Conservation (phyloP, 1,284 basidiomycete genomes). For the Naganishia liquefaciens region DNA sequence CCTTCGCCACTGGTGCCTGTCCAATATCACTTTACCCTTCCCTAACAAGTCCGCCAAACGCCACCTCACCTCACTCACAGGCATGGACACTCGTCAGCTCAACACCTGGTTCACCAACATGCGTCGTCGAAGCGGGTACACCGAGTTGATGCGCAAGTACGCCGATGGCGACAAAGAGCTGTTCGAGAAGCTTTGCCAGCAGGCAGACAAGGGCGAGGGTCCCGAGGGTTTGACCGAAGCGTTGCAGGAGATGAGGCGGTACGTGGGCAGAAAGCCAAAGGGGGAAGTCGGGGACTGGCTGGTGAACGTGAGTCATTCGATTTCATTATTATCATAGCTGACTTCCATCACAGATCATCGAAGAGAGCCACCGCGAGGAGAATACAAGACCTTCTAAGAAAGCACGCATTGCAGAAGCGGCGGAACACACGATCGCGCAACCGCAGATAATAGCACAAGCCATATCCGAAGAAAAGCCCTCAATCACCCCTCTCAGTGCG, state of each 20-base stretch:
- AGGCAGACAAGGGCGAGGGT: constrained; percentile 8
- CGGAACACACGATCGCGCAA: neutral
- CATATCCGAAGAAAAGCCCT: neutral
- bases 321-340: neutral
- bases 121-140: constrained; percentile 30
- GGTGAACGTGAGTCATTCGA: constrained; percentile 26
- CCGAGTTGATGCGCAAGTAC: neutral
- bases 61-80: neutral
- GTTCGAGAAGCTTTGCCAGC: constrained; percentile 13
- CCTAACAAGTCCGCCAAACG: constrained; percentile 17
- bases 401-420: neutral
- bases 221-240: constrained; percentile 6
- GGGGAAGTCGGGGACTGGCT: constrained; percentile 32
- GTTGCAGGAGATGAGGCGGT: constrained; percentile 23
- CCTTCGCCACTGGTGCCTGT: constrained; percentile 29
- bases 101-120: constrained; percentile 33
- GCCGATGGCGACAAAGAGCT: constrained; percentile 17
- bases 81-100: constrained; percentile 15
- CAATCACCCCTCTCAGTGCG: neutral
- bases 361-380: neutral
- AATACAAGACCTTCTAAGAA: neutral
- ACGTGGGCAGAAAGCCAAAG: constrained; percentile 9
- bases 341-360: constrained; percentile 10
- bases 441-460: no score
- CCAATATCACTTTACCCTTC: constrained; percentile 30